Conservation (phyloP, 176 grass and related monocot species). For the Cymbopogon citratus region DNA sequence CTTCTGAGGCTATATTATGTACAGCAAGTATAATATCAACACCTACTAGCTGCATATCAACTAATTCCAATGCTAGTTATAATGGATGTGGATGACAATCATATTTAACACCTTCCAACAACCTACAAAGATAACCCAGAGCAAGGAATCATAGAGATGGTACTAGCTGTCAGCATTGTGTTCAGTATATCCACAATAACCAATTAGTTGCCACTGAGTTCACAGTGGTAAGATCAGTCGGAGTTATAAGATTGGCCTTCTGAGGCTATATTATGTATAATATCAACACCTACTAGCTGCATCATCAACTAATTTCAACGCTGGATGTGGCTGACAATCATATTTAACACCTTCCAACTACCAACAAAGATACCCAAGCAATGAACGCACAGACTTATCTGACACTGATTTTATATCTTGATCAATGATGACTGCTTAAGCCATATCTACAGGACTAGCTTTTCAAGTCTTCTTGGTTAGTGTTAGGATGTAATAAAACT, state of each 20-base stretch:
- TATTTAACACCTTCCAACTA: background rate
- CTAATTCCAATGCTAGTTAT: background rate
- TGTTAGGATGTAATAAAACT: background rate
- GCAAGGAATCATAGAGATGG: background rate
- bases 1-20: background rate
- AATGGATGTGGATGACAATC: background rate
- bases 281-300: no score
- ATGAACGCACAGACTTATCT: background rate
- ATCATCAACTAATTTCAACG: no score
- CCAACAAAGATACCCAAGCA: background rate
- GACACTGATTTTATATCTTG: background rate
- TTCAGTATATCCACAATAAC: background rate
- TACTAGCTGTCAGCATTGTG: background rate
- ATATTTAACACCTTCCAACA: background rate
- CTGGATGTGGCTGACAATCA: background rate
- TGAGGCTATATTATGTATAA: background rate
- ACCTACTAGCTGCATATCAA: background rate
- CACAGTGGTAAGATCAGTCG: background rate
- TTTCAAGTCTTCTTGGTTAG: background rate
- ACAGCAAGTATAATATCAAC: background rate
- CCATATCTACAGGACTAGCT: background rate
- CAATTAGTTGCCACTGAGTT: background rate
- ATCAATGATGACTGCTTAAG: background rate
- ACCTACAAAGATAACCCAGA: slow-evolving; percentile 11
- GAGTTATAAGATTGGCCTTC: background rate